Base-by-base conservation (phyloP, 78 protist species). In the Capsaspora owczarzaki region DNA sequence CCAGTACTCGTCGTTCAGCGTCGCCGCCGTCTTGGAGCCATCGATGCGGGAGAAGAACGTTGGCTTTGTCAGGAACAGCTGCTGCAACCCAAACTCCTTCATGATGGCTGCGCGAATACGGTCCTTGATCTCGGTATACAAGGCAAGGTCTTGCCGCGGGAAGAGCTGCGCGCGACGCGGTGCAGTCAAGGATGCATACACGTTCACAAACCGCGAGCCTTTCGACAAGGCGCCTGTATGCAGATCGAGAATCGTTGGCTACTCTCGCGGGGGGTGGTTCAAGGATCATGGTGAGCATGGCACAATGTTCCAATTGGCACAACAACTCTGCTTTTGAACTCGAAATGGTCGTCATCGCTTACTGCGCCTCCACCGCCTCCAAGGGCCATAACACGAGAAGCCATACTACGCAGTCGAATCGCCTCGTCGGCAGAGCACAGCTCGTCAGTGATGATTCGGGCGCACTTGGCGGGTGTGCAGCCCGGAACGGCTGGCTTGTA, bases 1-100 rank as follows among this genome's bases (percentile, higher is more conserved):
- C 86, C 81, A 82, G 61, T 82, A 82, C 71, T 53, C 70, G 43
- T 69, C 82, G 82, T 79, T 3, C 37, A 1, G 44, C 23, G 74
- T 79, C 1, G 22, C n/a, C 20, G 82, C n/a, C 47, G 56, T 16
- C 72, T 63, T n/a, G 56, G n/a, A 20, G 10, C 56, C 56, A 16
- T 49, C 16, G 10, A 49, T 49, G n/a, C 56, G 56, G n/a, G 56
- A 49, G 56, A 49, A 49, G 56, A 49, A 49, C 10, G 56, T 49
- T 10, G 56, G 56, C n/a, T 16, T 16, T 20, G 56, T 49, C 10
- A 49, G 56, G 56, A 49, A 16, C 10, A 16, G 56, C n/a, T 20
- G 10, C 56, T 49, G 56, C 16, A 10, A 49, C 16, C 56, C 10
- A 49, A 16, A 49, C 56, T 16, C 10, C 56, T 20, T 10, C 10